phyloP scores from a whole-genome alignment of 257 asterid genomes.

The Paraleonurus japonicus region DNA sequence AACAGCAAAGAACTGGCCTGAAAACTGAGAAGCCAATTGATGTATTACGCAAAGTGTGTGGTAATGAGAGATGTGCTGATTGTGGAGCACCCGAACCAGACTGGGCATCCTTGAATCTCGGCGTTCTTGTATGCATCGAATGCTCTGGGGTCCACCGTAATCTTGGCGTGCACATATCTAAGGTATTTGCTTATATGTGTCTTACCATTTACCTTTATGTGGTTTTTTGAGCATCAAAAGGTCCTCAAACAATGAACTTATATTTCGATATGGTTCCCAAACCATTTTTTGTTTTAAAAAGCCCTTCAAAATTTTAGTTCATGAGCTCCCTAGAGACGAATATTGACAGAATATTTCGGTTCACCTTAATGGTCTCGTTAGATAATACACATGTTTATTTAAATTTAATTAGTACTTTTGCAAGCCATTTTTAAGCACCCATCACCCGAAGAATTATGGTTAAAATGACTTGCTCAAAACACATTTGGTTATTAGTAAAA shows the following conservation, averaged over 20 bases:
- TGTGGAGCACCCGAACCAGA: conserved; percentile 98
- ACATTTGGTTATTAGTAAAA: neutral
- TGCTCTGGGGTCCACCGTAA: conserved; percentile 99
- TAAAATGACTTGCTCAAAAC: too few species aligned
- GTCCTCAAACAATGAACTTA: too few species aligned
- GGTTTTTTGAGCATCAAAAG: neutral
- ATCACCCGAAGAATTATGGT: neutral
- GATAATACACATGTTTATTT: neutral
- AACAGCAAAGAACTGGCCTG: conserved; percentile 54
- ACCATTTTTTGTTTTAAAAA: too few species aligned
- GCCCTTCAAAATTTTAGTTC: too few species aligned
- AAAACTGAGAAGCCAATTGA: conserved; percentile 92
- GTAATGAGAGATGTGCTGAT: conserved; percentile 94
- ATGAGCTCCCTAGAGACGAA: too few species aligned
- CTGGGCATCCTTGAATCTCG: conserved; percentile 98
- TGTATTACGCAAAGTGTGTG: conserved; percentile 70
- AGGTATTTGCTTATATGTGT: conserved; percentile 48
- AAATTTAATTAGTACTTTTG: neutral
- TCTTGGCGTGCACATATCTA: conserved; percentile 98
- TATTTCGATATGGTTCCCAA: too few species aligned
- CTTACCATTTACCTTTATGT: neutral
- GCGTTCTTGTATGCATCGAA: conserved; percentile 96
- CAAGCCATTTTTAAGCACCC: neutral
- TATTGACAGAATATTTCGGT: too few species aligned
- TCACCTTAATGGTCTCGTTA: neutral